phyloP scores from a whole-genome alignment of 768 basidiomycete genomes.

The Tylopilus cervinicoccineus region DNA sequence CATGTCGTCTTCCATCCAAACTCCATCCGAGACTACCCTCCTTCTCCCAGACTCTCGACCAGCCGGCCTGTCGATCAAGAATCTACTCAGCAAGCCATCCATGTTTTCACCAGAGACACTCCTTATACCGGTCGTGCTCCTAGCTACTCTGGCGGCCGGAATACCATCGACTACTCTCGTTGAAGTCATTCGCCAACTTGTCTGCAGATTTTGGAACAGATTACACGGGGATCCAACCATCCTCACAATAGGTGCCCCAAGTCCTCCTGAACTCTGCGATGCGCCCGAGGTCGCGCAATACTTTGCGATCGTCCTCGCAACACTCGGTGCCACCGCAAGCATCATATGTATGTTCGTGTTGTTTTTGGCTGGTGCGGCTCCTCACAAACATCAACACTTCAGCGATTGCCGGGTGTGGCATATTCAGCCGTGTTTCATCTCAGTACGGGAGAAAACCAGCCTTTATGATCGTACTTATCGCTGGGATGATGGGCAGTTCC shows the following conservation, averaged over 20 bases:
- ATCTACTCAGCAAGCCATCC: not conserved
- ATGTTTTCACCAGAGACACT: constrained; percentile 15
- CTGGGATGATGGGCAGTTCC: constrained; percentile 8
- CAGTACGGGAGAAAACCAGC: constrained; percentile 25
- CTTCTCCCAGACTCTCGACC: constrained; percentile 7
- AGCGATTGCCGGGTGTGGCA: constrained; percentile 25
- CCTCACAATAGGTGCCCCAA: constrained; percentile 7
- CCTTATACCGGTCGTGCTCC: constrained; percentile 27
- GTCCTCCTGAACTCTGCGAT: constrained; percentile 17
- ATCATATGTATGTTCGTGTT: constrained; percentile 18
- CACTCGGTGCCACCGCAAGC: constrained; percentile 12
- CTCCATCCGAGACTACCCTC: constrained; percentile 6
- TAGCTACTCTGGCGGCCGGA: constrained; percentile 16
- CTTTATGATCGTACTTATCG: constrained; percentile 10
- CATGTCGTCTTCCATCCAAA: constrained; percentile 12
- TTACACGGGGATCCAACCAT: constrained; percentile 5
- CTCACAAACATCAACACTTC: not conserved
- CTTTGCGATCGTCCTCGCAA: constrained; percentile 20
- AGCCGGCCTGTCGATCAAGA: not conserved
- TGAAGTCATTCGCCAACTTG: constrained; percentile 21
- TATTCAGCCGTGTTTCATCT: constrained; percentile 22
- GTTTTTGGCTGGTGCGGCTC: not conserved
- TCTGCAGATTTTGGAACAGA: constrained; percentile 25
- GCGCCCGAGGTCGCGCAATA: constrained; percentile 17
- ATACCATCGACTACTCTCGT: constrained; percentile 27